Conservation (phyloP, 2,329 filamentous ascomycete species). For the Cladorrhinum sp. region DNA sequence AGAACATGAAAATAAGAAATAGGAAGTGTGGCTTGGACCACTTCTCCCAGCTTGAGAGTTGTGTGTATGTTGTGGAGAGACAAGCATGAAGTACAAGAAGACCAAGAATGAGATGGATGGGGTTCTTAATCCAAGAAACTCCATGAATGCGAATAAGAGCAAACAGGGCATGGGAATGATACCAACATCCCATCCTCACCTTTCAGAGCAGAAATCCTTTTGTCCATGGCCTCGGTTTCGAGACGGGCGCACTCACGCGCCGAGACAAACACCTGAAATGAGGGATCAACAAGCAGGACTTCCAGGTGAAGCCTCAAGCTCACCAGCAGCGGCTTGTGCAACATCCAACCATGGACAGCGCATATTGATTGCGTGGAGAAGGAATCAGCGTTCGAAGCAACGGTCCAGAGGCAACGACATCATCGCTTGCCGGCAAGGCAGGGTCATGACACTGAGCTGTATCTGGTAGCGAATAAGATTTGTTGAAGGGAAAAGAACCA, state of each 20-base stretch:
- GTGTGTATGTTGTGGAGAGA: neutral
- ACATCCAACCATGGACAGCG: neutral
- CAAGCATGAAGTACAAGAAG: neutral
- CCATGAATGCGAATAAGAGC: neutral
- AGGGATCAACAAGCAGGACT: neutral
- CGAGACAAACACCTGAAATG: neutral
- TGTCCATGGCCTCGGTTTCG: slow-evolving; percentile 2
- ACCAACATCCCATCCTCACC: neutral
- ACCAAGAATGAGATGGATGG: neutral
- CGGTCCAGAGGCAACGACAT: slow-evolving; percentile 14
- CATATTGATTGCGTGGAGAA: neutral
- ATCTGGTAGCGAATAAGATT: neutral
- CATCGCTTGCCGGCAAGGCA: slow-evolving; percentile 5
- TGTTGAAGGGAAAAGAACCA: neutral
- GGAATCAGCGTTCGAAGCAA: slow-evolving; percentile 1
- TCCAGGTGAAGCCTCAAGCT: neutral
- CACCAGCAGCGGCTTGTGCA: neutral
- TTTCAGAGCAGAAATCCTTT: neutral
- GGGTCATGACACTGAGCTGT: neutral
- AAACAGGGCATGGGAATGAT: neutral
- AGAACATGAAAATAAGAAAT: neutral
- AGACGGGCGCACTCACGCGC: slow-evolving; percentile 1
- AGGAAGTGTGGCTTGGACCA: neutral
- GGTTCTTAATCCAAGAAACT: neutral
- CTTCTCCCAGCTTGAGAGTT: neutral